These are phyloP conservation scores for Pythium grandisporangium DNA, from an alignment of 352 stramenopile species.

Conservation along the genomic window DNA sequence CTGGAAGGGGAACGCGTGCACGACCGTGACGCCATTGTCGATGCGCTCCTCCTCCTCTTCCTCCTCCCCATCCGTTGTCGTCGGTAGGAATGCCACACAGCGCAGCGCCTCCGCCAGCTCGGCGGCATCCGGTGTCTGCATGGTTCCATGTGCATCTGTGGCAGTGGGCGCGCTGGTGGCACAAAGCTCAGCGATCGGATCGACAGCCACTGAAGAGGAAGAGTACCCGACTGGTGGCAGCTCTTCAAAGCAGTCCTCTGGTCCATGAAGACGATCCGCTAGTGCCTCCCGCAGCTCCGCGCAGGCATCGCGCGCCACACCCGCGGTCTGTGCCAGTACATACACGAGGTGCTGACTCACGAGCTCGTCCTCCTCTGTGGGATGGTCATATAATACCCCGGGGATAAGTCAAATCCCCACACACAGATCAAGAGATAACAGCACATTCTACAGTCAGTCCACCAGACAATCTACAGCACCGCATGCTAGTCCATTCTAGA, in stretches of 20 bases:
- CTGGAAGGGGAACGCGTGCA: conserved; percentile 32
- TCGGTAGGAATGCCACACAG: conserved; percentile 42
- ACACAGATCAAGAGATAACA: neutral
- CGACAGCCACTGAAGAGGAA: neutral
- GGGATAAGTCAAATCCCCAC: too few species aligned
- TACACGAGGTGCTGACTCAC: conserved; percentile 66
- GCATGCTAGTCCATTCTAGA: too few species aligned
- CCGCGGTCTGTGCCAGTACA: conserved; percentile 32
- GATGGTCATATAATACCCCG: too few species aligned
- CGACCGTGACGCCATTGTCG: conserved; percentile 2
- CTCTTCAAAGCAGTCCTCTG: conserved; percentile 11
- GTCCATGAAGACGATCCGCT: conserved; percentile 14
- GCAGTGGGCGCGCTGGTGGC: too few species aligned
- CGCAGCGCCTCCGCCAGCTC: too few species aligned
- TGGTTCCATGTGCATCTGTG: too few species aligned
- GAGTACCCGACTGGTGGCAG: conserved; percentile 9
- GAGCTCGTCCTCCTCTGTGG: conserved; percentile 65
- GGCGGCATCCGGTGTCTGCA: too few species aligned
- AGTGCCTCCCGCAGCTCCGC: conserved; percentile 21
- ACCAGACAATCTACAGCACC: too few species aligned
- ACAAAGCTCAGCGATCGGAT: conserved; percentile 8
- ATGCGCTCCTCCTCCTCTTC: too few species aligned
- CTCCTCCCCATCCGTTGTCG: too few species aligned
- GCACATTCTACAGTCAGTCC: too few species aligned
- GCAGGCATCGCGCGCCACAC: conserved; percentile 21